Evolutionary conservation across 495 filamentous ascomycete species (phyloP).

Genomic region (Neurospora sp.): DNA sequence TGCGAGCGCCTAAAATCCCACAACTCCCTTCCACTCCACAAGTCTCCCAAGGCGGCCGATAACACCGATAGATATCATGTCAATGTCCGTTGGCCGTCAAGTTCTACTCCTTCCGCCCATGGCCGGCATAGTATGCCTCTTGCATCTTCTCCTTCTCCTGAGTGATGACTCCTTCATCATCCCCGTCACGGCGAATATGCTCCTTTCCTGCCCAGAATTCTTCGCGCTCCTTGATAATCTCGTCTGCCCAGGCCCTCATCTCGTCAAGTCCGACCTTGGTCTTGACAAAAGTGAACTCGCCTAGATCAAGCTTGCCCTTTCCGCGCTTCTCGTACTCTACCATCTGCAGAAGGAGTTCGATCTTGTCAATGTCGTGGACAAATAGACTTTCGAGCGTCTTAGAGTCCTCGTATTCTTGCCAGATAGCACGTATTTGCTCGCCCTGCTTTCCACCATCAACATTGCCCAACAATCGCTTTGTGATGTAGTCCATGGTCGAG

Average conservation of each 20-base stretch:
- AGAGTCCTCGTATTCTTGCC: constrained; percentile 88
- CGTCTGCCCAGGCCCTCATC: constrained; percentile 66
- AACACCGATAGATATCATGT: background rate
- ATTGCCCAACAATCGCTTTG: constrained; percentile 56
- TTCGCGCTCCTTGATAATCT: constrained; percentile 66
- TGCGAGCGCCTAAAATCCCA: background rate
- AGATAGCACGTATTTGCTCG: constrained; percentile 60
- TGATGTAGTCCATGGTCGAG: constrained; percentile 83
- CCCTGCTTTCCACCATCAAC: constrained; percentile 60
- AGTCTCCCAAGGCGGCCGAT: background rate
- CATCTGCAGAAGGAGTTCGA: constrained; percentile 91
- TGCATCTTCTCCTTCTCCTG: constrained; percentile 25
- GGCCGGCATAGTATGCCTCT: constrained; percentile 31
- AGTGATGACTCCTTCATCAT: constrained; percentile 28
- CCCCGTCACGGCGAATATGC: constrained; percentile 33
- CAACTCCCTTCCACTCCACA: background rate
- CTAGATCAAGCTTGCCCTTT: constrained; percentile 56
- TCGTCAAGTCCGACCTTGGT: constrained; percentile 63
- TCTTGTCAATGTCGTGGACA: constrained; percentile 95
- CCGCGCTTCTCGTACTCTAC: constrained; percentile 82
- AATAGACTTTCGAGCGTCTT: constrained; percentile 74
- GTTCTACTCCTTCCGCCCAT: constrained; percentile 12
- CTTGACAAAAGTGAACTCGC: constrained; percentile 74
- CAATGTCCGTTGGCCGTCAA: constrained; percentile 1
- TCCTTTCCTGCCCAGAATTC: constrained; percentile 52